Evolutionary conservation across 202 grass and related monocot genomes (phyloP), one percentile per base, ranked within the genome.

Genomic region (Zizania palustris): DNA sequence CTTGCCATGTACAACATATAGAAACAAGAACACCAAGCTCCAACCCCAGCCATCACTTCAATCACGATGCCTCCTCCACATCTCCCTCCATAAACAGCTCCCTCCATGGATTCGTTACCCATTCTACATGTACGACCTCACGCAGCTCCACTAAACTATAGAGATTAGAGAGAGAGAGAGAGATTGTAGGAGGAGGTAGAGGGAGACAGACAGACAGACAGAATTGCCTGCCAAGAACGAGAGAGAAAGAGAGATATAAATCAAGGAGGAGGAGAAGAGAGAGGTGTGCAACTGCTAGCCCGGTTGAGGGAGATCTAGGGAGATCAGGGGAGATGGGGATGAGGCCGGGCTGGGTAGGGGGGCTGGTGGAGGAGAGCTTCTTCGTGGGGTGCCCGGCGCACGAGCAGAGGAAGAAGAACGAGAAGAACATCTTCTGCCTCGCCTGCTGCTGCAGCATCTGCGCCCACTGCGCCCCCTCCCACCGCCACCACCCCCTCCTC

Each of bases 381-480:
- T 96, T 96, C 75, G 93, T 84, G 36, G 89, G 72, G 6, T 96
- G 93, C 74, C 78, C 83, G 12, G 45, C 75, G 45, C 93, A 96
- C 57, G 87, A 96, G 85, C 73, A 39, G 82, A 69, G 77, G 37
- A 89, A 85, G 86, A 97, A 96, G 87, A 96, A 96, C 79, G 93
- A 96, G 89, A 89, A 88, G 87, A 96, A 96, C 89, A 96, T 96
- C 78, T 96, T 96, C 73, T 96, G 93, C 82, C 93, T 96, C 57
- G 82, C 80, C 67, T 92, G 89, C 82, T 96, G 93, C 89, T 78
- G 87, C 84, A 88, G 84, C 89, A 92, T 96, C 81, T 96, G 93
- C 82, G 75, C 87, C 15, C 89, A 96, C 89, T 96, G 93, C 65
- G 75, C 72, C 5, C 87, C 93, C 55, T 76, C 83, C 0, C 93